Percentiles rank a stretch among this genome's conserved stretches.
These are phyloP conservation scores for Corchorus olitorius DNA, from an alignment of 345 rosid genomes.

Conservation along the genomic window DNA sequence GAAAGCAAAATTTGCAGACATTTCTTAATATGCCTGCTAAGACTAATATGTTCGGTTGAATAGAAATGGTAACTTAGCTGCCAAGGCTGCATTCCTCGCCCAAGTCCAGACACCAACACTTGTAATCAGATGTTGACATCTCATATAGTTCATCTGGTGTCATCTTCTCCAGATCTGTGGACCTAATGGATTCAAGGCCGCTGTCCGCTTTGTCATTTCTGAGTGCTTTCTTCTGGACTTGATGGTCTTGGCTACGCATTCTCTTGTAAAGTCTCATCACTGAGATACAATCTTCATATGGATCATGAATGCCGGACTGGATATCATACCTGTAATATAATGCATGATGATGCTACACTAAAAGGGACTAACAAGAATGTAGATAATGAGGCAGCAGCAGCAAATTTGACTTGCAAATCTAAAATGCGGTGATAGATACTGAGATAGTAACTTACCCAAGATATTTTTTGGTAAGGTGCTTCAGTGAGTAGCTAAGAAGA, in stretches of 20 bases:
- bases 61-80: not conserved
- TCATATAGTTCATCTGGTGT: slow-evolving; percentile 54
- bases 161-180: slow-evolving; percentile 61
- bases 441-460: slow-evolving; percentile 53
- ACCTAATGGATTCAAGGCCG: slow-evolving; percentile 43
- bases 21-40: not conserved
- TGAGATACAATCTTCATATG: slow-evolving; percentile 71
- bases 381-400: not conserved
- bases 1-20: not conserved
- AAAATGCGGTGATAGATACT: slow-evolving; percentile 10
- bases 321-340: slow-evolving; percentile 54
- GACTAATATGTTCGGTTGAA: not conserved
- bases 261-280: slow-evolving; percentile 77
- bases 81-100: slow-evolving; percentile 20
- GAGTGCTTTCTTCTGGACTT: slow-evolving; percentile 22
- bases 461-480: slow-evolving; percentile 61
- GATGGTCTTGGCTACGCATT: slow-evolving; percentile 58
- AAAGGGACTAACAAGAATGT: not conserved
- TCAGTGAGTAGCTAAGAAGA: slow-evolving; percentile 76
- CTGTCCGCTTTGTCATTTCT: slow-evolving; percentile 17
- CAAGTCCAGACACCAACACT: slow-evolving; percentile 71
- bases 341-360: not conserved
- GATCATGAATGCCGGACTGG: slow-evolving; percentile 57
- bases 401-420: not conserved
- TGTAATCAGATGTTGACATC: slow-evolving; percentile 54